Evolutionary conservation across 345 rosid genomes (phyloP).

Genomic region (Theobroma cacao): DNA sequence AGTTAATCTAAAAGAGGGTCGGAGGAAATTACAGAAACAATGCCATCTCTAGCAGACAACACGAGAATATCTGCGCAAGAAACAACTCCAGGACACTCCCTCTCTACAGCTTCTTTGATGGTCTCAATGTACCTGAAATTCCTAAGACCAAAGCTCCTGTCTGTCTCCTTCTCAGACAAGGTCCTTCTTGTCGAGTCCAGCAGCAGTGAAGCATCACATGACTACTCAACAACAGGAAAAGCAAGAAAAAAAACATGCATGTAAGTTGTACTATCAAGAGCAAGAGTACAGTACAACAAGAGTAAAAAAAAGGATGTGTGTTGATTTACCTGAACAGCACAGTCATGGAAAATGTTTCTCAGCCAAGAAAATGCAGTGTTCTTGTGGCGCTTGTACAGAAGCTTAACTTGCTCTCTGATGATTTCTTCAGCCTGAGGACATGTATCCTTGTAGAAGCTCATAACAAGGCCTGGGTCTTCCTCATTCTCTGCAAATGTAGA

Average conservation of each 20-base stretch:
- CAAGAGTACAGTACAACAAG: neutral
- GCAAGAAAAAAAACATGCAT: neutral
- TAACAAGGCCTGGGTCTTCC: conserved; percentile 64
- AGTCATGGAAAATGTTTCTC: conserved; percentile 98
- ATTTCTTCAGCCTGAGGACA: conserved; percentile 98
- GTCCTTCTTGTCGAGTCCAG: conserved; percentile 93
- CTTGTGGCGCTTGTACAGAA: conserved; percentile 98
- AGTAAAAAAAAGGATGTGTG: neutral
- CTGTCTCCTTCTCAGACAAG: conserved; percentile 93
- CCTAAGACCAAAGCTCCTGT: conserved; percentile 92
- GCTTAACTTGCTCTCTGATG: conserved; percentile 81
- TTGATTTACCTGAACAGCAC: conserved; percentile 75
- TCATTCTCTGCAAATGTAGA: conserved; percentile 46
- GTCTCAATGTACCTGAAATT: conserved; percentile 93
- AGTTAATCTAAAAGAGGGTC: neutral
- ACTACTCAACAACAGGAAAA: conserved; percentile 36
- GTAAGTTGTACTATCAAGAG: neutral
- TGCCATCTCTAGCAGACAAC: conserved; percentile 84
- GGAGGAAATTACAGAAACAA: conserved; percentile 50
- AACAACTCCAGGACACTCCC: conserved; percentile 93
- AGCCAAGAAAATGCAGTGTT: conserved; percentile 99
- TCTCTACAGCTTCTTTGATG: conserved; percentile 91
- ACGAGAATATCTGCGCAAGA: conserved; percentile 90
- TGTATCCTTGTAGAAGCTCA: conserved; percentile 80
- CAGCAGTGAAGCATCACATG: conserved; percentile 94